Conservation (phyloP, 768 basidiomycete species). For the Calocera cornea region DNA sequence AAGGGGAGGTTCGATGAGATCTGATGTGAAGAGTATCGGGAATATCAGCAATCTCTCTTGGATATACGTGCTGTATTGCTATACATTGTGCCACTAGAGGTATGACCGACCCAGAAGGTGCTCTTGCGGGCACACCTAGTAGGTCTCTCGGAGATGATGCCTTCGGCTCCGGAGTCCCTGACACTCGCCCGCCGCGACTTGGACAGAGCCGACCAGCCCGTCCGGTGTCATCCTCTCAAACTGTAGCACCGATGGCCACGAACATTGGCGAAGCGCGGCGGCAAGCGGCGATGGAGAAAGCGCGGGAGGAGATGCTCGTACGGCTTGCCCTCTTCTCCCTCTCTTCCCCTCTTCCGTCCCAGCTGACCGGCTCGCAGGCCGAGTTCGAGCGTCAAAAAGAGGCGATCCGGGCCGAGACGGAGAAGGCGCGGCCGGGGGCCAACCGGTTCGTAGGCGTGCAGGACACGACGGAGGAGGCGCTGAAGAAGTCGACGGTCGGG, state of each 20-base stretch:
- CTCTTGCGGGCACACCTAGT: too few species aligned
- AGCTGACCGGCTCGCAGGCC: conserved; percentile 37
- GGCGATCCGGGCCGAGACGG: conserved; percentile 72
- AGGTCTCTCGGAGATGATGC: too few species aligned
- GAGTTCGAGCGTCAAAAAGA: conserved; percentile 73
- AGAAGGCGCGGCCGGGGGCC: conserved; percentile 76
- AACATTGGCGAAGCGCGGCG: conserved; percentile 74
- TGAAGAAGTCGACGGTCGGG: conserved; percentile 85
- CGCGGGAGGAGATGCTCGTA: conserved; percentile 41
- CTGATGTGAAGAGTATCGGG: neutral
- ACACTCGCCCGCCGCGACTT: too few species aligned
- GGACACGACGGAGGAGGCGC: conserved; percentile 84
- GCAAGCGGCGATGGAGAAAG: conserved; percentile 72
- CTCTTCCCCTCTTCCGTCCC: neutral
- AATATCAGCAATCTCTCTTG: neutral
- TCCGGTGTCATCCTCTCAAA: too few species aligned
- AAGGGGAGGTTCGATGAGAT: neutral
- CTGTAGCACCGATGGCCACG: conserved; percentile 48
- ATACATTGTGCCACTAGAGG: too few species aligned
- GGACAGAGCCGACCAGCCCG: too few species aligned
- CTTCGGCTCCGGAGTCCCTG: too few species aligned
- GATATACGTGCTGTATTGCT: neutral
- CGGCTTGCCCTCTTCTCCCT: conserved; percentile 7
- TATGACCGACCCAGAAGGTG: too few species aligned
- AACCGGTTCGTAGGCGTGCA: conserved; percentile 88